These are phyloP conservation scores for Gossypium australe DNA, from an alignment of 345 rosid genomes.

Conservation along the genomic window DNA sequence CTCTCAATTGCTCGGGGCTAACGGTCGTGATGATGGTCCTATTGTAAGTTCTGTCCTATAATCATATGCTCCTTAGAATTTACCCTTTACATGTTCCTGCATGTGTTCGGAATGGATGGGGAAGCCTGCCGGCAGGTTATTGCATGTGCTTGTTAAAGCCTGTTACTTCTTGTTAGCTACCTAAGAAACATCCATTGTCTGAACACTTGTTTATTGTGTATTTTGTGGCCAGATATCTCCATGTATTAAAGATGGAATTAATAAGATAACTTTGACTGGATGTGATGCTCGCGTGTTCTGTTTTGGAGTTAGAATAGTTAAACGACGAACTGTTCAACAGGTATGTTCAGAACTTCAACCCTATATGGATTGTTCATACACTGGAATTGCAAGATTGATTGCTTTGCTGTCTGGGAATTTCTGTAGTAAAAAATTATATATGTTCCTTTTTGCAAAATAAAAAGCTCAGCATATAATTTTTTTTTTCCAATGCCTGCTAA, in stretches of 20 bases:
- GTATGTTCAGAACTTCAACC: slow-evolving; percentile 26
- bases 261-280: slow-evolving; percentile 69
- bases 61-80: background rate
- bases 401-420: background rate
- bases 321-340: slow-evolving; percentile 74
- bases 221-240: slow-evolving; percentile 57
- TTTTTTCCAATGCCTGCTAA: background rate
- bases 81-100: background rate
- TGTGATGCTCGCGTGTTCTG: slow-evolving; percentile 87
- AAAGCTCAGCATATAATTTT: background rate
- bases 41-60: slow-evolving; percentile 17
- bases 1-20: slow-evolving; percentile 77
- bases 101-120: background rate
- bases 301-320: slow-evolving; percentile 82
- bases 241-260: slow-evolving; percentile 67
- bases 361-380: background rate
- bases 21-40: slow-evolving; percentile 99
- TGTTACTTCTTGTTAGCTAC: background rate
- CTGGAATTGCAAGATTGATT: background rate
- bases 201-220: background rate
- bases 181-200: background rate
- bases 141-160: background rate
- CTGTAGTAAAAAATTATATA: background rate
- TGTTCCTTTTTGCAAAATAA: background rate
- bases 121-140: background rate